phyloP scores from a whole-genome alignment of 495 filamentous ascomycete species.

The Aspergillus coremiiformis region DNA sequence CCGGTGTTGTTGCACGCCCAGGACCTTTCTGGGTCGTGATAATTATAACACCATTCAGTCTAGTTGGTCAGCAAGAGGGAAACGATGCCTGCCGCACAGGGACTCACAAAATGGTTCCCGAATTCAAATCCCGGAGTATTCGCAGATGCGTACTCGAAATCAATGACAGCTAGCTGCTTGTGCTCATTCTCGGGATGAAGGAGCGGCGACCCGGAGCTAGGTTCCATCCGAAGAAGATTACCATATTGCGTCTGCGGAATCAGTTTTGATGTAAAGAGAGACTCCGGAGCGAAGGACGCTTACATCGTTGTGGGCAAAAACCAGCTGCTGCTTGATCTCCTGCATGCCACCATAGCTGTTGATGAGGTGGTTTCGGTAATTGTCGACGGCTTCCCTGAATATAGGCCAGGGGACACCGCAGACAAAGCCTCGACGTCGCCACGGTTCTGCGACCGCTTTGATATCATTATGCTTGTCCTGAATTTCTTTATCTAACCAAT shows the following conservation, averaged over 20 bases:
- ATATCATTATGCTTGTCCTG: slow-evolving; percentile 33
- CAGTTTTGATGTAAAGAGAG: slow-evolving; percentile 9
- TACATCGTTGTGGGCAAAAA: slow-evolving; percentile 98
- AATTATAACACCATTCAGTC: slow-evolving; percentile 97
- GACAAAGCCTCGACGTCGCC: slow-evolving; percentile 65
- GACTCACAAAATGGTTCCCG: slow-evolving; percentile 86
- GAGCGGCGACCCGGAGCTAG: slow-evolving; percentile 76
- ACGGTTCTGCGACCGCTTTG: slow-evolving; percentile 37
- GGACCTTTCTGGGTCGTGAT: slow-evolving; percentile 61
- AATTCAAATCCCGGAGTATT: slow-evolving; percentile 87
- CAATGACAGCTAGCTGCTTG: slow-evolving; percentile 92
- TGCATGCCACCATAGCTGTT: slow-evolving; percentile 59
- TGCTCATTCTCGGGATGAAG: slow-evolving; percentile 85
- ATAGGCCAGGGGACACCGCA: slow-evolving; percentile 78
- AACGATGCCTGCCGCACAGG: not conserved
- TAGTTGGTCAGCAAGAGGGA: slow-evolving; percentile 13
- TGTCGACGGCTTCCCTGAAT: slow-evolving; percentile 69
- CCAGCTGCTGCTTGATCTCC: slow-evolving; percentile 63
- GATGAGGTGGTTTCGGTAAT: slow-evolving; percentile 67
- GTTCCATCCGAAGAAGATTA: slow-evolving; percentile 87
- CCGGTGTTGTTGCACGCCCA: slow-evolving; percentile 56
- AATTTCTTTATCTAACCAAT: slow-evolving; percentile 67
- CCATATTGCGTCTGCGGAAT: slow-evolving; percentile 82
- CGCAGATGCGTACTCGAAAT: slow-evolving; percentile 95
- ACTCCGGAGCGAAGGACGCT: slow-evolving; percentile 21